Base-by-base conservation (phyloP, 345 rosid species). In the Salix exigua region DNA sequence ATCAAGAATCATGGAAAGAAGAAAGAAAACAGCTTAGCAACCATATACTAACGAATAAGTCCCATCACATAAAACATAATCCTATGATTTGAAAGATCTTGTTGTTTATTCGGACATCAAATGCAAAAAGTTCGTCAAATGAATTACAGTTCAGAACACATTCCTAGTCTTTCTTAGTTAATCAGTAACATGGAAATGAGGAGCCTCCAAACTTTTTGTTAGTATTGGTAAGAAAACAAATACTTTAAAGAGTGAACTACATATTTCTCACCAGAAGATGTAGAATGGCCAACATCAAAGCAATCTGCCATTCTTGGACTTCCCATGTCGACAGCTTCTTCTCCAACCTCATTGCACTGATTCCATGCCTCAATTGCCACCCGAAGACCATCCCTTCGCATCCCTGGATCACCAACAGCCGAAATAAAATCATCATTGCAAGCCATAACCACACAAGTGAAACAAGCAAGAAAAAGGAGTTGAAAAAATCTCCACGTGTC, bases 291-390 rank as follows among this genome's bases (percentile, higher is more conserved):
- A 28, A 90, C 53, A 78, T 92, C 91, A 79, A 92, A 89, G 82
- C 97, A 92, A 76, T 92, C 97, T 0, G 96, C 97, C 38, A 90
- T 88, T 73, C 94, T 81, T 16, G 97, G 97, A 77, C 96, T 89
- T n/a, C 94, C 96, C 91, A 89, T 87, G 30, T 64, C 78, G 62
- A 91, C 89, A 82, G 87, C 87, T 84, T 91, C 94, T 11, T 66
- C 25, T 21, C 92, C 94, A 75, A 92, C 96, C 81, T 92, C 96
- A 82, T 92, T 91, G 85, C 97, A 92, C 33, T 89, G 90, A 81
- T 92, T 91, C 97, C 96, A 92, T 83, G 92, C 93, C 85, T 92
- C 96, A 81, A 91, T 91, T 3, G 87, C 96, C 25, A 91, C 88
- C 72, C 96, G 80, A 48, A 91, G 81, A 18, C 89, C 88, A 55